A percentile compares a stretch with the other conserved stretches of the same genome.
phyloP scores from a whole-genome alignment of 2,329 filamentous ascomycete genomes.

The Pseudogymnoascus sp. region DNA sequence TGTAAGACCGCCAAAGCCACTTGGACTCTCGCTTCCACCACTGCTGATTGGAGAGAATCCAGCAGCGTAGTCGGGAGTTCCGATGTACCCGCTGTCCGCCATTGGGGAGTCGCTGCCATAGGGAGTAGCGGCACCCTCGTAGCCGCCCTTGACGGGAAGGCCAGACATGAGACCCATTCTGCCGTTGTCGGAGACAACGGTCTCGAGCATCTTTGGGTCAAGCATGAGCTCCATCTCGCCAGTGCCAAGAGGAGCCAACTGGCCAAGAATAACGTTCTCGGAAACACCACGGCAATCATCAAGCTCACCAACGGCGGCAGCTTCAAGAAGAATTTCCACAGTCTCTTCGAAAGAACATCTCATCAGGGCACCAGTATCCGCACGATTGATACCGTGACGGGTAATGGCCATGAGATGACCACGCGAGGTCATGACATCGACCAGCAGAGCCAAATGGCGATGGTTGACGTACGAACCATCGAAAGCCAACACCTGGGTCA shows the following conservation, averaged over 20 bases:
- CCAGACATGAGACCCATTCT: slow-evolving; percentile 76
- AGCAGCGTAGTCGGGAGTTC: slow-evolving; percentile 51
- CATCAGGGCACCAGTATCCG: slow-evolving; percentile 97
- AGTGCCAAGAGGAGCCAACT: slow-evolving; percentile 94
- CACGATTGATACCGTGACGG: slow-evolving; percentile 95
- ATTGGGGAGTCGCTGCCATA: slow-evolving; percentile 86
- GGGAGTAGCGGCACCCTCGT: slow-evolving; percentile 83
- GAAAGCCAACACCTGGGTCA: slow-evolving; percentile 91
- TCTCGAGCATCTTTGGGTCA: slow-evolving; percentile 92
- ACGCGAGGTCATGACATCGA: slow-evolving; percentile 96
- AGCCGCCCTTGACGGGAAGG: slow-evolving; percentile 68
- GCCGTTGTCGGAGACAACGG: slow-evolving; percentile 87
- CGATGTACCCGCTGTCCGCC: slow-evolving; percentile 61
- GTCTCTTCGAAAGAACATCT: slow-evolving; percentile 99
- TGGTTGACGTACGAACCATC: slow-evolving; percentile 99
- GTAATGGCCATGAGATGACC: slow-evolving; percentile 94
- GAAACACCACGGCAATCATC: slow-evolving; percentile 98
- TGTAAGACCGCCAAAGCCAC: slow-evolving; percentile 54
- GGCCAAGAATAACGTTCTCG: slow-evolving; percentile 97
- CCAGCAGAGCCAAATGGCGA: slow-evolving; percentile 87
- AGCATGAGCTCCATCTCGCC: slow-evolving; percentile 91
- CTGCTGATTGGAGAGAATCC: slow-evolving; percentile 74
- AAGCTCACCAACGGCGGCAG: slow-evolving; percentile 86
- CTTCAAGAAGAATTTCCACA: slow-evolving; percentile 94
- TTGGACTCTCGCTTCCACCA: slow-evolving; percentile 64